These are phyloP conservation scores for Tympanopsis confertula DNA, from an alignment of 2,329 filamentous ascomycete genomes.

Conservation along the genomic window DNA sequence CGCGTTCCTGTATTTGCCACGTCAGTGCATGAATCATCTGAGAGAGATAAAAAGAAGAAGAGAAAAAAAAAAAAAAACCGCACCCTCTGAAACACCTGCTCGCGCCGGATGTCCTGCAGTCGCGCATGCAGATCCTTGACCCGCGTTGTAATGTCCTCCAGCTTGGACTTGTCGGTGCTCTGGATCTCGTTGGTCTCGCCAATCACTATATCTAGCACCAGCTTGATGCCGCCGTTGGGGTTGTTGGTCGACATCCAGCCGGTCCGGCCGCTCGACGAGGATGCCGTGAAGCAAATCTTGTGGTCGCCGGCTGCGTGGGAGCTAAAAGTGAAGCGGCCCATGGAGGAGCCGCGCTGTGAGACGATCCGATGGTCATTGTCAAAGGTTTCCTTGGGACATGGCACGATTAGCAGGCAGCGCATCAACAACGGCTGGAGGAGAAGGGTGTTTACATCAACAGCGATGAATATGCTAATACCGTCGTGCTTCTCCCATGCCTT, in stretches of 20 bases:
- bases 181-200: conserved; percentile 91
- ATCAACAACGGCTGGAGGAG: background rate
- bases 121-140: conserved; percentile 81
- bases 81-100: conserved; percentile 94
- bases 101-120: conserved; percentile 76
- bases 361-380: conserved; percentile 97
- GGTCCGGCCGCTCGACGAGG: conserved; percentile 55
- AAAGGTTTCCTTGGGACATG: conserved; percentile 61
- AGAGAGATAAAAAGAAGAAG: conserved; percentile 1
- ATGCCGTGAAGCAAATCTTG: conserved; percentile 85
- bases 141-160: conserved; percentile 77
- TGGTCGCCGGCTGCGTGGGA: conserved; percentile 92
- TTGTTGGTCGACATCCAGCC: conserved; percentile 60
- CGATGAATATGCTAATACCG: conserved; percentile 74
- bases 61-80: conserved; percentile 10
- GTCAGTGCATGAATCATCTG: conserved; percentile 1
- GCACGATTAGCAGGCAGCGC: background rate
- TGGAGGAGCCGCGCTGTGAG: conserved; percentile 63
- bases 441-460: conserved; percentile 57
- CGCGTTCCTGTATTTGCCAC: conserved; percentile 59
- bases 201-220: conserved; percentile 83
- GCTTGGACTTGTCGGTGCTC: conserved; percentile 84
- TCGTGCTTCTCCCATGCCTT: conserved; percentile 62
- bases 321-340: conserved; percentile 88
- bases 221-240: conserved; percentile 65